These are phyloP conservation scores for Lipomyces spencermartinsiae DNA, from an alignment of 805 yeast genomes.

Conservation along the genomic window DNA sequence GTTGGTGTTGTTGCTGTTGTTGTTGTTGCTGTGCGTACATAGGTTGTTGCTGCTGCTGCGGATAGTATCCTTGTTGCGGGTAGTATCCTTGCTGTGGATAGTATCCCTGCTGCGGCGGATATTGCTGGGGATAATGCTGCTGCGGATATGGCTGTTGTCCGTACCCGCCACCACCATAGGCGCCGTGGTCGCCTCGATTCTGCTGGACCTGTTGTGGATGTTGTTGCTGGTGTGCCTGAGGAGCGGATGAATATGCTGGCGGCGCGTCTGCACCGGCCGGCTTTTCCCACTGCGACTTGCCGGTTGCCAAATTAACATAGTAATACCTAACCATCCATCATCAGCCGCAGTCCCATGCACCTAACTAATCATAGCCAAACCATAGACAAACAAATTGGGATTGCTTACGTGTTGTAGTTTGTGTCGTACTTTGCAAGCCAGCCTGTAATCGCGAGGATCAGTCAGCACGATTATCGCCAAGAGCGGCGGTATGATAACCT, in stretches of 20 bases:
- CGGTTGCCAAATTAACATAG: constrained; percentile 75
- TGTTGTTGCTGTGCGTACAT: constrained; percentile 43
- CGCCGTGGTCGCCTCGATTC: constrained; percentile 19
- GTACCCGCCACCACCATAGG: constrained; percentile 20
- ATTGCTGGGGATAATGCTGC: constrained; percentile 41
- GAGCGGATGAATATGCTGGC: constrained; percentile 27
- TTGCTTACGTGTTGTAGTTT: constrained; percentile 59
- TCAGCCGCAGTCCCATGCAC: too few relatives aligned
- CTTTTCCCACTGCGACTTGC: constrained; percentile 89
- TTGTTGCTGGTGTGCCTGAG: constrained; percentile 14
- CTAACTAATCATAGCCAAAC: constrained; percentile 27
- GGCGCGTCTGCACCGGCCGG: constrained; percentile 54
- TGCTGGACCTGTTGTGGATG: constrained; percentile 27
- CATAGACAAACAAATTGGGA: constrained; percentile 51
- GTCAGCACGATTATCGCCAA: constrained; percentile 3
- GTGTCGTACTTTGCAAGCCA: constrained; percentile 43
- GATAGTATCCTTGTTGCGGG: constrained; percentile 47
- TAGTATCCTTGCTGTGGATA: constrained; percentile 41
- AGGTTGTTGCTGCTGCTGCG: constrained; percentile 44
- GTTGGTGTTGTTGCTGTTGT: constrained; percentile 45
- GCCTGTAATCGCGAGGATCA: constrained; percentile 16
- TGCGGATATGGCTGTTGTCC: constrained; percentile 28
- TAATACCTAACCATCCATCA: constrained; percentile 59
- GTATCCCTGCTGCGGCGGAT: constrained; percentile 43
- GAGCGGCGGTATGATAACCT: neutral